Evolutionary conservation across 2,329 filamentous ascomycete species (phyloP), one percentile per base, ranked within the genome.

Genomic region (Pseudogymnoascus sp.): DNA sequence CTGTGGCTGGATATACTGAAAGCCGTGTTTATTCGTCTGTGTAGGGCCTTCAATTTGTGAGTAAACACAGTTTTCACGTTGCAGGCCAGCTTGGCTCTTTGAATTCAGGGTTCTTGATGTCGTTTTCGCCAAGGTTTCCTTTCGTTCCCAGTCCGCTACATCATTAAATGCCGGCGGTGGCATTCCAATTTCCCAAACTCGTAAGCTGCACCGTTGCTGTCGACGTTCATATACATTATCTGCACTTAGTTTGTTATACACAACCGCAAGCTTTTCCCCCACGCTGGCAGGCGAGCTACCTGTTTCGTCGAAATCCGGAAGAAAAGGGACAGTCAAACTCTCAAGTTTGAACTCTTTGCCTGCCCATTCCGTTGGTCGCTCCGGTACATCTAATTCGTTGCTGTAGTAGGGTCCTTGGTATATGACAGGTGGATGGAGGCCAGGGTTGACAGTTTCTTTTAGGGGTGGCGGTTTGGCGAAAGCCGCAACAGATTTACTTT

Each of bases 41-140:
- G 93, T 97, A 0, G 92, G 86, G 0, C 89, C 91, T 59, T 96
- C 90, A 61, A 97, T 93, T 71, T 97, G 92, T 0, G 92, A 96
- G 5, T 92, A 73, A 68, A 77, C 78, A 5, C 60, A 48, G 29
- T 68, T 68, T 10, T 12, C 29, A 29, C 35, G 27, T 73, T 71
- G n/a, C 66, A 67, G 21, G 66, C 68, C 48, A 65, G 36, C 17
- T 39, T 35, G 10, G 15, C 21, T 17, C 13, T 21, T 21, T 10
- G 39, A 67, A 25, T 66, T 42, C 73, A 64, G 74, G 76, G 68
- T 66, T 73, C 67, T 66, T 71, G 67, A 21, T 63, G 61, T 13
- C 12, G 13, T n/a, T 51, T 63, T 61, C 15, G 33, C 36, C 31
- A 35, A 15, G 6, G 39, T 15, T 63, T 76, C 65, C 12, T 74